Evolutionary conservation across 2,329 filamentous ascomycete genomes (phyloP).

Genomic region (Aspergillus sp.): DNA sequence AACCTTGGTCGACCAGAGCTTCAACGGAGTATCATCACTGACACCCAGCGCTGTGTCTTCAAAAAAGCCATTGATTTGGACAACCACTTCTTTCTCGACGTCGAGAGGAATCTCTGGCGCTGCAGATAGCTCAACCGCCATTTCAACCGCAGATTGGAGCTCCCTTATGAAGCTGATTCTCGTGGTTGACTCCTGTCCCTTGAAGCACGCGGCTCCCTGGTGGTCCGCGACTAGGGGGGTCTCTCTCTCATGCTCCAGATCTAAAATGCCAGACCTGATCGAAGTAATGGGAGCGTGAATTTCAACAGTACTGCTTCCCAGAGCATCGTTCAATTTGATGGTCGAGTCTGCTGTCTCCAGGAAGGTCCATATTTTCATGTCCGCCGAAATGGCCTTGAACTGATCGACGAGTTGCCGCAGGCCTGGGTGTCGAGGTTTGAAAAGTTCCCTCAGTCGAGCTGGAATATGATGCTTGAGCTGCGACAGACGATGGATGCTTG

Average conservation of each 20-base stretch:
- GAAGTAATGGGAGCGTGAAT: slow-evolving; percentile 53
- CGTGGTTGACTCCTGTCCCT: slow-evolving; percentile 19
- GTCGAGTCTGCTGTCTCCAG: slow-evolving; percentile 55
- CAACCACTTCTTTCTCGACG: slow-evolving; percentile 45
- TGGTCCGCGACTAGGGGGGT: slow-evolving; percentile 23
- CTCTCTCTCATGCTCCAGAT: slow-evolving; percentile 25
- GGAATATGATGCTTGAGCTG: slow-evolving; percentile 45
- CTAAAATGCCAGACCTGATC: slow-evolving; percentile 25
- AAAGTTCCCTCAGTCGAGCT: slow-evolving; percentile 40
- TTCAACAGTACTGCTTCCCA: slow-evolving; percentile 38
- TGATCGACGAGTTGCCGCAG: slow-evolving; percentile 44
- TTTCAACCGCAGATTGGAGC: slow-evolving; percentile 10
- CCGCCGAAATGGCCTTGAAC: slow-evolving; percentile 49
- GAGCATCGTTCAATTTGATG: slow-evolving; percentile 35
- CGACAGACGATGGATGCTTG: slow-evolving; percentile 46
- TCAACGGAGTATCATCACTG: slow-evolving; percentile 32
- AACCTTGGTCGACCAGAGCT: slow-evolving; percentile 23
- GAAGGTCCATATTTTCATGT: slow-evolving; percentile 54
- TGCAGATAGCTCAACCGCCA: slow-evolving; percentile 17
- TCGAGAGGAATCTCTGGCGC: slow-evolving; percentile 38
- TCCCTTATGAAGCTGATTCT: slow-evolving; percentile 19
- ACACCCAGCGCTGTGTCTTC: slow-evolving; percentile 49
- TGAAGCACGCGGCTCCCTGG: slow-evolving; percentile 21
- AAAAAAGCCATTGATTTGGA: slow-evolving; percentile 54
- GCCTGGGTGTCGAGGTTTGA: slow-evolving; percentile 43